Evolutionary conservation across 1,139 yeast genomes (phyloP).

Genomic region (Arxiozyma slooffiae): DNA sequence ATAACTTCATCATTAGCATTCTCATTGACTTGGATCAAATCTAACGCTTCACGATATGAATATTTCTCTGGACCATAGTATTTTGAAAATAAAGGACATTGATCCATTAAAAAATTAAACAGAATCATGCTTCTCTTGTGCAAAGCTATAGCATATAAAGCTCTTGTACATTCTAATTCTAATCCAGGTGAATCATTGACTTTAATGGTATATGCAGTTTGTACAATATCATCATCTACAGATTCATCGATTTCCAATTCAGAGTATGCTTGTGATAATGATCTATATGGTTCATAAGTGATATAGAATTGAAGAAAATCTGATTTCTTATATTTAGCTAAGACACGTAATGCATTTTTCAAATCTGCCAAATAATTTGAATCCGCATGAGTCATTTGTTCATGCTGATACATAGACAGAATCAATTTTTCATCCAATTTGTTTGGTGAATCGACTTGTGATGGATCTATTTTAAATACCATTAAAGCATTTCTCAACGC

Average conservation of each 20-base stretch:
- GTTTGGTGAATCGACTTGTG: constrained; percentile 11
- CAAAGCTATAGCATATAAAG: constrained; percentile 52
- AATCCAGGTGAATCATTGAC: constrained; percentile 40
- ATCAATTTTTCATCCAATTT: constrained; percentile 37
- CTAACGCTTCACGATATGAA: constrained; percentile 34
- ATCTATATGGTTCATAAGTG: constrained; percentile 44
- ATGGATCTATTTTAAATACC: constrained; percentile 41
- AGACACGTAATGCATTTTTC: constrained; percentile 35
- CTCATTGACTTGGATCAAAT: constrained; percentile 36
- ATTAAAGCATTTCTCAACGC: constrained; percentile 51
- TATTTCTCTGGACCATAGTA: constrained; percentile 22
- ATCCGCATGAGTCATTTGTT: constrained; percentile 19
- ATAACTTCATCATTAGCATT: constrained; percentile 48
- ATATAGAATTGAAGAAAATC: constrained; percentile 37
- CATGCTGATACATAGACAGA: constrained; percentile 40
- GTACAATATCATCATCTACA: constrained; percentile 67
- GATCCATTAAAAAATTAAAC: constrained; percentile 27
- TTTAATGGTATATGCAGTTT: constrained; percentile 60
- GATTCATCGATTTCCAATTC: constrained; percentile 51
- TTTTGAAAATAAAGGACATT: constrained; percentile 25
- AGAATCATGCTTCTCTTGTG: constrained; percentile 39
- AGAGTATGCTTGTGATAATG: constrained; percentile 48
- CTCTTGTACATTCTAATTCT: constrained; percentile 33
- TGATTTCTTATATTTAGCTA: constrained; percentile 43
- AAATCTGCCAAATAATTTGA: constrained; percentile 30